Evolutionary conservation across 345 rosid genomes (phyloP).

Genomic region (Corymbia maculata): DNA sequence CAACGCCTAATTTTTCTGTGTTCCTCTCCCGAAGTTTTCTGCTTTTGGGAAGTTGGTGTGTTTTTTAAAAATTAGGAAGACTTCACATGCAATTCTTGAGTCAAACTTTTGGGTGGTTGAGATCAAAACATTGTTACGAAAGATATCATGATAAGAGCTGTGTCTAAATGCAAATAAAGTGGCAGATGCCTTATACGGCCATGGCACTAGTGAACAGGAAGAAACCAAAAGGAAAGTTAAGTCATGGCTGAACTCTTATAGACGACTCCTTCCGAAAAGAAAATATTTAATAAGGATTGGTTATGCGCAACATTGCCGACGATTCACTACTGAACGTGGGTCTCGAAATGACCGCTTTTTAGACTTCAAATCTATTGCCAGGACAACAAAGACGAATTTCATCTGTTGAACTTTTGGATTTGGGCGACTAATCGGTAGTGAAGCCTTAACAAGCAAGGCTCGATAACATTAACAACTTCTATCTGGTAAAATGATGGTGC

Average conservation of each 20-base stretch:
- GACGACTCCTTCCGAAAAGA: background rate
- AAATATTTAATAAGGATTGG: too few relatives aligned
- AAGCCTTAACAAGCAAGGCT: background rate
- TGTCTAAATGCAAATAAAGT: background rate
- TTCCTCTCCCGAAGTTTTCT: background rate
- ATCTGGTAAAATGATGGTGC: background rate
- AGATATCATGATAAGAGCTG: background rate
- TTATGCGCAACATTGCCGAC: too few relatives aligned
- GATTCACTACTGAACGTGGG: too few relatives aligned
- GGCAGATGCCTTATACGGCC: background rate
- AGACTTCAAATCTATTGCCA: background rate
- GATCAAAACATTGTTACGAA: background rate
- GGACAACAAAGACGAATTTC: background rate
- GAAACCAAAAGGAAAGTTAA: background rate
- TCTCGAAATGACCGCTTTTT: background rate
- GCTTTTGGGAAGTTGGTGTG: background rate
- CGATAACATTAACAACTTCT: background rate
- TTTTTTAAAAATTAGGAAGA: background rate
- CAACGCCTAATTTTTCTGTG: background rate
- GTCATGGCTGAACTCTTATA: background rate
- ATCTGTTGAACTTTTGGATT: background rate
- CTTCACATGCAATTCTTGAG: background rate
- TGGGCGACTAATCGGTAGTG: background rate
- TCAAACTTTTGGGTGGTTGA: background rate
- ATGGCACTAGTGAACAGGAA: rapidly evolving